phyloP scores from a whole-genome alignment of 306 rosid genomes.

The Fagus crenata region DNA sequence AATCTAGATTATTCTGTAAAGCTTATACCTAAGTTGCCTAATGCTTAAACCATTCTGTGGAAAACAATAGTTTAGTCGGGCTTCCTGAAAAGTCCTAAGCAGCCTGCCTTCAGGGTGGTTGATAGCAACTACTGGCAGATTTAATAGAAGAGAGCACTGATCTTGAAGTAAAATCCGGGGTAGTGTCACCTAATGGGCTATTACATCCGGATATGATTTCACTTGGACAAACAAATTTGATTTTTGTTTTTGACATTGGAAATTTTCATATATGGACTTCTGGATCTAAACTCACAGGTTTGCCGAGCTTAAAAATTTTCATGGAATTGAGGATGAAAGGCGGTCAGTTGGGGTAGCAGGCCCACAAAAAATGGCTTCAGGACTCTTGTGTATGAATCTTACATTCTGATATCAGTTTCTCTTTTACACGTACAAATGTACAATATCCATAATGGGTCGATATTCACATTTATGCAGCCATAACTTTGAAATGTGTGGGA shows the following conservation, averaged over 20 bases:
- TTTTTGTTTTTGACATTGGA: not conserved
- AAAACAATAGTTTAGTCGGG: not conserved
- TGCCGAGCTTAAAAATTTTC: conserved; percentile 63
- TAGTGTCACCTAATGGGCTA: not conserved
- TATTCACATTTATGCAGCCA: conserved; percentile 58
- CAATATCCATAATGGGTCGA: conserved; percentile 22
- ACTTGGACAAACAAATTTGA: not conserved
- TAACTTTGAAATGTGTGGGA: conserved; percentile 84
- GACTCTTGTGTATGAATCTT: conserved; percentile 62
- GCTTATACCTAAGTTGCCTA: conserved; percentile 1
- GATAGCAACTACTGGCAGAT: not conserved
- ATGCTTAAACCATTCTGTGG: not conserved
- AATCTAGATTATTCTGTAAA: not conserved
- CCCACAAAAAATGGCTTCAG: conserved; percentile 78
- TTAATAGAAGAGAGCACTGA: not conserved
- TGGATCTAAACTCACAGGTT: conserved; percentile 53
- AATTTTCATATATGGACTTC: conserved; percentile 19
- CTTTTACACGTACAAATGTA: conserved; percentile 12
- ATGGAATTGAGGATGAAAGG: conserved; percentile 83
- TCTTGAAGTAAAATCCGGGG: not conserved
- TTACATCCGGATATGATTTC: not conserved
- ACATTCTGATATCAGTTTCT: not conserved
- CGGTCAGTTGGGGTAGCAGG: conserved; percentile 50
- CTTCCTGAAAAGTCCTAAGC: not conserved
- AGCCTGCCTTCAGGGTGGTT: not conserved